Evolutionary conservation across 2,329 filamentous ascomycete genomes (phyloP).

Genomic region (Xylaria sp.): DNA sequence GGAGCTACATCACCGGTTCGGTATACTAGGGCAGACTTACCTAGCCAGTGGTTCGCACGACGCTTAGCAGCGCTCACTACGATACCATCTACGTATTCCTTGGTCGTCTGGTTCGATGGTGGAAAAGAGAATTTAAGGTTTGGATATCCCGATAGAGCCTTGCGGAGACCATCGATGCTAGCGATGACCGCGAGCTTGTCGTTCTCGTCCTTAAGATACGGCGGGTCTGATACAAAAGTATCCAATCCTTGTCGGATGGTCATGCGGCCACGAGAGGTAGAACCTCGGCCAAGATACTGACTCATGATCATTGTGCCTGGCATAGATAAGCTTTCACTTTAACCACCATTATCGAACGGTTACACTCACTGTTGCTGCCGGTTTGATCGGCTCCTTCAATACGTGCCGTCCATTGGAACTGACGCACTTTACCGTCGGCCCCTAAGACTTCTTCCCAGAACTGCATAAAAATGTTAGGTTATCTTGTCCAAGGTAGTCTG

Average conservation of each 20-base stretch:
- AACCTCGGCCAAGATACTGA: conserved; percentile 72
- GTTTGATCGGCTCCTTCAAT: conserved; percentile 62
- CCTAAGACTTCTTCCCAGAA: conserved; percentile 67
- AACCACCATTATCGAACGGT: background rate
- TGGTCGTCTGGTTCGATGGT: conserved; percentile 60
- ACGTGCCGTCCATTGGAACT: conserved; percentile 73
- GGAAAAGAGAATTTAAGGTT: conserved; percentile 68
- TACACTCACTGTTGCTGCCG: conserved; percentile 47
- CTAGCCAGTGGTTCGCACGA: conserved; percentile 64
- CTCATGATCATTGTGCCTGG: conserved; percentile 61
- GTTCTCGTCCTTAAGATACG: conserved; percentile 66
- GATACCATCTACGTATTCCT: conserved; percentile 64
- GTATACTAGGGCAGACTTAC: conserved; percentile 42
- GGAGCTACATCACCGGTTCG: background rate
- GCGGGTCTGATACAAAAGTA: conserved; percentile 67
- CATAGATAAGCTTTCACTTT: conserved; percentile 34
- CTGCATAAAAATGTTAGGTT: conserved; percentile 36
- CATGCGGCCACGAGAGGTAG: conserved; percentile 68
- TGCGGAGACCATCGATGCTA: conserved; percentile 68
- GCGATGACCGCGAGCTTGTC: conserved; percentile 70
- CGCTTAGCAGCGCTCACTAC: conserved; percentile 51
- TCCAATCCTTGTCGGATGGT: conserved; percentile 67
- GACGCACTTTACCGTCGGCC: conserved; percentile 67
- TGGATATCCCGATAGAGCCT: conserved; percentile 63
- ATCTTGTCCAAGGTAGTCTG: background rate